These are phyloP conservation scores for Tetrahymena elliotti DNA, from an alignment of 73 alveolate genomes.

Conservation along the genomic window DNA sequence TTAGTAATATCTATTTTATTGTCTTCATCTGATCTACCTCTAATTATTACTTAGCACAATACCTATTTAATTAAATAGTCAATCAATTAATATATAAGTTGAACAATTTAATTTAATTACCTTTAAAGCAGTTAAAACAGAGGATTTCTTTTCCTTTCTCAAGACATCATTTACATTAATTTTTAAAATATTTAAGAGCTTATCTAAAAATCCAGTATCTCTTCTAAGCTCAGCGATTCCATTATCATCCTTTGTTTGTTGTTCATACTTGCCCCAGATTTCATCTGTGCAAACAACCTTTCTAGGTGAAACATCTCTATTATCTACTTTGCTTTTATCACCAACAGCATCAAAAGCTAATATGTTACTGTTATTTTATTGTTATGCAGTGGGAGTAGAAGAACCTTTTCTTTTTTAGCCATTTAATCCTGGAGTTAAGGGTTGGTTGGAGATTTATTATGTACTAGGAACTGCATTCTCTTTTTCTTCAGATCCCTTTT, in stretches of 20 bases:
- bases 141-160: slow-evolving; percentile 66
- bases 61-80: background rate
- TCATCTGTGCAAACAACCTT: slow-evolving; percentile 64
- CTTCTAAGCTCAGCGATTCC: slow-evolving; percentile 91
- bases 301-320: slow-evolving; percentile 49
- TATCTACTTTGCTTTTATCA: slow-evolving; percentile 11
- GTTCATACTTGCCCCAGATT: slow-evolving; percentile 74
- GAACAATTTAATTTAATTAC: slow-evolving; percentile 9
- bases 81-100: background rate
- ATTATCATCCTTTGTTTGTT: slow-evolving; percentile 70
- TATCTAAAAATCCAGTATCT: slow-evolving; percentile 83
- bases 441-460: background rate
- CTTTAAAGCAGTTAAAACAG: slow-evolving; percentile 55
- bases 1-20: slow-evolving; percentile 85
- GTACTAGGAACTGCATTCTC: slow-evolving; percentile 1
- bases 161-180: slow-evolving; percentile 68
- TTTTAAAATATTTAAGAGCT: slow-evolving; percentile 49
- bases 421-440: background rate
- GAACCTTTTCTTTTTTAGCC: slow-evolving; percentile 18
- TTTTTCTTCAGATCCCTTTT: background rate
- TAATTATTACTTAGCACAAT: slow-evolving; percentile 66
- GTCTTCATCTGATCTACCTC: slow-evolving; percentile 76
- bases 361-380: slow-evolving; percentile 23
- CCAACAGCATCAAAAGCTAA: slow-evolving; percentile 23
- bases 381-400: slow-evolving; percentile 21